Evolutionary conservation across 1,284 basidiomycete genomes (phyloP).

Genomic region (Irpex rosettiformis): DNA sequence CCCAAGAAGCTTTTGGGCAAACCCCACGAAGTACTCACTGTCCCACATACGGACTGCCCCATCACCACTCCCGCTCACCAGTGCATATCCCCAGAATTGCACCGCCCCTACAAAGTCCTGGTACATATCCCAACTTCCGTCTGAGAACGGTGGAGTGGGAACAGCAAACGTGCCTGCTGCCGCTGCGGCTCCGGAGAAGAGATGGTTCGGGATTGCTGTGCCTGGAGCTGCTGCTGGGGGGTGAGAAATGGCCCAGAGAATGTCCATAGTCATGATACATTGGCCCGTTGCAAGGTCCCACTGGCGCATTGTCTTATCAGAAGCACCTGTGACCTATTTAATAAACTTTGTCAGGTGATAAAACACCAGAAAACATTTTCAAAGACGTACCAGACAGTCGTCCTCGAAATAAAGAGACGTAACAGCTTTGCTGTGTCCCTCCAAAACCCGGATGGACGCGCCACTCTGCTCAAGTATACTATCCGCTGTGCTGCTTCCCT

Average conservation of each 20-base stretch:
- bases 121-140: slow-evolving; percentile 94
- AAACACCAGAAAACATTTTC: neutral
- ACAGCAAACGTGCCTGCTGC: slow-evolving; percentile 72
- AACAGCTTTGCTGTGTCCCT: slow-evolving; percentile 91
- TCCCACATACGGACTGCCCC: slow-evolving; percentile 99
- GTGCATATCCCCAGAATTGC: slow-evolving; percentile 98
- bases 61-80: slow-evolving; percentile 96
- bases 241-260: slow-evolving; percentile 98
- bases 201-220: slow-evolving; percentile 37
- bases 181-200: slow-evolving; percentile 53
- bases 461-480: slow-evolving; percentile 28
- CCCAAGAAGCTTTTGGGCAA: no score
- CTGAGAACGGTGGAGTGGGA: slow-evolving; percentile 83
- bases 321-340: slow-evolving; percentile 91
- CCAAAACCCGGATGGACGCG: slow-evolving; percentile 74
- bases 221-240: slow-evolving; percentile 54
- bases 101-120: slow-evolving; percentile 97
- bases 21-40: slow-evolving; percentile 69
- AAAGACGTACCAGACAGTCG: slow-evolving; percentile 71
- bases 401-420: slow-evolving; percentile 96
- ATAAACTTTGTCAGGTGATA: neutral
- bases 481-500: slow-evolving; percentile 21
- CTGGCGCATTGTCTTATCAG: slow-evolving; percentile 97
- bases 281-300: slow-evolving; percentile 98
- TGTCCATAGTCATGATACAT: slow-evolving; percentile 99